Evolutionary conservation across 2,329 filamentous ascomycete genomes (phyloP).

Genomic region (Verticillium nonalfalfae): DNA sequence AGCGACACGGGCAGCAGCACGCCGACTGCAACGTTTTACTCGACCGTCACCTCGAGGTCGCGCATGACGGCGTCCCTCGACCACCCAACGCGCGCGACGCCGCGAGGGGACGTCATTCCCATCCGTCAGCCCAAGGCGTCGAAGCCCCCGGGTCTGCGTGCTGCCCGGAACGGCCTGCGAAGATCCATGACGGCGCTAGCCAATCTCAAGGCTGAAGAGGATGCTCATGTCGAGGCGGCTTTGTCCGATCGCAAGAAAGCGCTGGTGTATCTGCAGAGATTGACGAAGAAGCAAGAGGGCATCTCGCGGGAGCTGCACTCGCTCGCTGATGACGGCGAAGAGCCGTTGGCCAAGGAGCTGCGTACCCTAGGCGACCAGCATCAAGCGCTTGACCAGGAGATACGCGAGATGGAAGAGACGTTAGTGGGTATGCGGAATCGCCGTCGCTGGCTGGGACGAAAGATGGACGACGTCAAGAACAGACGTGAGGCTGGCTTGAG

Average conservation of each 20-base stretch:
- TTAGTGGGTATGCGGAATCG: constrained; percentile 54
- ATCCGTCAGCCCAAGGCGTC: constrained; percentile 47
- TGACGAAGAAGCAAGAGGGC: constrained; percentile 42
- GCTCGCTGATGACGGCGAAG: constrained; percentile 49
- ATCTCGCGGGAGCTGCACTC: constrained; percentile 45
- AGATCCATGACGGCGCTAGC: constrained; percentile 58
- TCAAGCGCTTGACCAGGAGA: constrained; percentile 51
- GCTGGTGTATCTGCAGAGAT: constrained; percentile 48
- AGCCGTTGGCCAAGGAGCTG: constrained; percentile 55
- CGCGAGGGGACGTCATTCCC: constrained; percentile 48
- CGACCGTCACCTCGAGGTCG: constrained; percentile 29
- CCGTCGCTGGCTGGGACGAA: constrained; percentile 51
- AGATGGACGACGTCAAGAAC: constrained; percentile 58
- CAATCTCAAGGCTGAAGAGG: constrained; percentile 62
- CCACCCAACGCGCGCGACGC: constrained; percentile 26
- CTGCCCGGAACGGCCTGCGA: constrained; percentile 59
- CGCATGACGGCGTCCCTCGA: constrained; percentile 36
- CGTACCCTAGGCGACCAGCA: constrained; percentile 51
- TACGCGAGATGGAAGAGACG: constrained; percentile 58
- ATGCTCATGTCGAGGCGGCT: constrained; percentile 51
- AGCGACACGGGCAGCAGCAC: constrained; percentile 36
- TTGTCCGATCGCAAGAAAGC: constrained; percentile 50
- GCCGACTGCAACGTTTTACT: constrained; percentile 31
- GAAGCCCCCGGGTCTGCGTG: constrained; percentile 49
- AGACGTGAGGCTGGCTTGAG: constrained; percentile 64